phyloP scores from a whole-genome alignment of 805 yeast species.

The Wickerhamiella galacta region DNA sequence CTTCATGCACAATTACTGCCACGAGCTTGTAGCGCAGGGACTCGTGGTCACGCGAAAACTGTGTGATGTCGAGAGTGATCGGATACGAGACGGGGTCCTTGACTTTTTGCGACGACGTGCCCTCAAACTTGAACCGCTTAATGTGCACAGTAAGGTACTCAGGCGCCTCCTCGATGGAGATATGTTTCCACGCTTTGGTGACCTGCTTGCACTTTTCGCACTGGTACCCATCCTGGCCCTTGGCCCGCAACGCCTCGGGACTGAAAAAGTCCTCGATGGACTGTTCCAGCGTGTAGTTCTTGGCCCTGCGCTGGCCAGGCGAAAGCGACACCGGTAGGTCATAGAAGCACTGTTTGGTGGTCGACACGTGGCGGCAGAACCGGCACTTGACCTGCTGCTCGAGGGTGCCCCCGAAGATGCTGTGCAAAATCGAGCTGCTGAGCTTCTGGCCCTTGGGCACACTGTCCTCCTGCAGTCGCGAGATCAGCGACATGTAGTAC shows the following conservation, averaged over 20 bases:
- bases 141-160: constrained; percentile 76
- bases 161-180: constrained; percentile 65
- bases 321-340: constrained; percentile 74
- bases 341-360: constrained; percentile 84
- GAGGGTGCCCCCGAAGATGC: constrained; percentile 83
- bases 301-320: constrained; percentile 17
- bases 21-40: constrained; percentile 53
- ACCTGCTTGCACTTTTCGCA: constrained; percentile 74
- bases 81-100: constrained; percentile 77
- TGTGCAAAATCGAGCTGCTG: constrained; percentile 68
- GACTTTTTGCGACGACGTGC: constrained; percentile 51
- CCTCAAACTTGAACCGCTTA: constrained; percentile 70
- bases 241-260: constrained; percentile 47
- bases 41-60: constrained; percentile 26
- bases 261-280: constrained; percentile 71
- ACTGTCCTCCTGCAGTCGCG: constrained; percentile 78
- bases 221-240: constrained; percentile 34
- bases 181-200: constrained; percentile 62
- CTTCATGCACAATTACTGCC: constrained; percentile 85
- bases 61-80: constrained; percentile 51
- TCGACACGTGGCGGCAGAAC: constrained; percentile 64
- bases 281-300: constrained; percentile 51
- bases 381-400: constrained; percentile 75
- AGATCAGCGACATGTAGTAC: constrained; percentile 81
- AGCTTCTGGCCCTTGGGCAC: constrained; percentile 82